Evolutionary conservation across 768 basidiomycete genomes (phyloP).

Genomic region (Leccinum variicolor): DNA sequence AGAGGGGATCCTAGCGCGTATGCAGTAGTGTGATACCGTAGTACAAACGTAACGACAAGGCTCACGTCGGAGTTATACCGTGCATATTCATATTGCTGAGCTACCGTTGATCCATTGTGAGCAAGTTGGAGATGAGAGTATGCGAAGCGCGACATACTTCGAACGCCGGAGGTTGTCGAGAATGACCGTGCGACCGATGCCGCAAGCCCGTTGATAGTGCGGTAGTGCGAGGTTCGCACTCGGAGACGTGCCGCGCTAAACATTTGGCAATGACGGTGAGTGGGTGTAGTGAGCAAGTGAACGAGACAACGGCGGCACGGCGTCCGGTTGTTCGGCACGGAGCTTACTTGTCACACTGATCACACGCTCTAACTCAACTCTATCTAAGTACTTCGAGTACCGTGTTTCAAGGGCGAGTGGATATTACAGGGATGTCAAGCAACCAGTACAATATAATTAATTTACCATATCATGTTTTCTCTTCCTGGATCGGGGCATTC

Average conservation of each 20-base stretch:
- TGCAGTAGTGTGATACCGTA: conserved; percentile 3
- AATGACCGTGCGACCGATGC: conserved; percentile 17
- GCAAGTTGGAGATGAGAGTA: not conserved
- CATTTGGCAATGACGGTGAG: not conserved
- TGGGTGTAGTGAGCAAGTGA: not conserved
- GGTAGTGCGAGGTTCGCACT: not conserved
- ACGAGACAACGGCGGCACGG: not conserved
- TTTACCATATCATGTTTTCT: not conserved
- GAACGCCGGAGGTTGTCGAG: conserved; percentile 14
- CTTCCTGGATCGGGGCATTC: not conserved
- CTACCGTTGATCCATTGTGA: conserved; percentile 5
- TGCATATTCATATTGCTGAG: conserved; percentile 14
- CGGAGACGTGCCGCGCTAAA: conserved; percentile 1
- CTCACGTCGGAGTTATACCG: conserved; percentile 23
- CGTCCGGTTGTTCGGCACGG: conserved; percentile 13
- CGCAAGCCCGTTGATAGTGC: conserved; percentile 7
- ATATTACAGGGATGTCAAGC: not conserved
- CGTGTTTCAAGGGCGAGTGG: not conserved
- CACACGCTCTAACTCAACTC: not conserved
- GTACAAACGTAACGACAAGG: not conserved
- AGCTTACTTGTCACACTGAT: conserved; percentile 1
- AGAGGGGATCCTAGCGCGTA: conserved; percentile 72
- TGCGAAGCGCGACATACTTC: conserved; percentile 13
- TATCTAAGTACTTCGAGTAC: not conserved
- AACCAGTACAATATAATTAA: conserved; percentile 1